These are phyloP conservation scores for Lunasporangiospora selenospora DNA, from an alignment of 192 early-diverging fungal species.

Conservation along the genomic window DNA sequence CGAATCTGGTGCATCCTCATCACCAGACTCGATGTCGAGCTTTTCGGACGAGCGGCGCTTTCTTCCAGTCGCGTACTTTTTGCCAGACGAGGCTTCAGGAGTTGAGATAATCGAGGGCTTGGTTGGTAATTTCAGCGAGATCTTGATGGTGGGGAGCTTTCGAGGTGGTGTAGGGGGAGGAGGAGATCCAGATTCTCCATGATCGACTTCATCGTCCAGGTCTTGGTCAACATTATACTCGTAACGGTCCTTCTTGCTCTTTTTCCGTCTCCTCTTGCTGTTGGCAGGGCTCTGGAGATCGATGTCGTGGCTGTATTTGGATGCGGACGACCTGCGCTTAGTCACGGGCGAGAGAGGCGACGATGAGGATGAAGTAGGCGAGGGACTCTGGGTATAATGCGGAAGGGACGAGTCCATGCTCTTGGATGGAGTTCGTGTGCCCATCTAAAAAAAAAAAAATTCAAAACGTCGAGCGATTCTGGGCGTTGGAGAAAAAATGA, in stretches of 20 bases:
- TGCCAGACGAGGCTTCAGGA: neutral
- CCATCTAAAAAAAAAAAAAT: too few species aligned
- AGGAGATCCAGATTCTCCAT: too few species aligned
- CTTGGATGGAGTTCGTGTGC: too few species aligned
- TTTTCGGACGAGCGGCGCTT: constrained; percentile 24
- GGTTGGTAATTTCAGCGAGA: constrained; percentile 33
- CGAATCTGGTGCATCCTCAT: constrained; percentile 1
- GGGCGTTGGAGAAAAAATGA: too few species aligned
- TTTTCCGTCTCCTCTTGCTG: constrained; percentile 30
- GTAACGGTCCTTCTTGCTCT: constrained; percentile 31
- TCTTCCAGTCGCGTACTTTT: constrained; percentile 3
- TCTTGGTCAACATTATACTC: neutral
- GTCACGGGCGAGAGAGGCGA: too few species aligned
- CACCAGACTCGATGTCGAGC: constrained; percentile 13
- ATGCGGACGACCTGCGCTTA: too few species aligned
- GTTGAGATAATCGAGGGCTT: constrained; percentile 5
- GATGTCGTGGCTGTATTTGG: neutral
- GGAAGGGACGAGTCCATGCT: too few species aligned
- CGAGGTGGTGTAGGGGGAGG: neutral
- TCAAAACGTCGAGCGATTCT: too few species aligned
- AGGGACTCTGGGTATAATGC: too few species aligned
- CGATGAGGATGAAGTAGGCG: too few species aligned
- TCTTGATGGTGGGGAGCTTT: constrained; percentile 38
- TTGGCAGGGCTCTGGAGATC: neutral
- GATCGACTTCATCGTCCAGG: too few species aligned